A percentile compares a stretch with the other conserved stretches of the same genome.
Evolutionary conservation across 169 alveolate genomes (phyloP).

Genomic region (Cryptosporidium felis): DNA sequence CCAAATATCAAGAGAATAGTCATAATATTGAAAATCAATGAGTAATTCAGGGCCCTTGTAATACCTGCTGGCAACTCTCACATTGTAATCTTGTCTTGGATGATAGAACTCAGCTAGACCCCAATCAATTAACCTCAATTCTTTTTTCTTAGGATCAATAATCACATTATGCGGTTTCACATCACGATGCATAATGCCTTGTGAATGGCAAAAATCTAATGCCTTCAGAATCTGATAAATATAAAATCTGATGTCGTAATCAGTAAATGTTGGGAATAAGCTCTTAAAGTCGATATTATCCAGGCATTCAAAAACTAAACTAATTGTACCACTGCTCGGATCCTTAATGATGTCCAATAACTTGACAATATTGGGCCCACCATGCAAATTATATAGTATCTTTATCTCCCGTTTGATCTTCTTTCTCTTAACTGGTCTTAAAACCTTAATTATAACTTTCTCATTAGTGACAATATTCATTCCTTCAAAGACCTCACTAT

Average conservation of each 20-base stretch:
- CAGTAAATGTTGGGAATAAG: slow-evolving; percentile 92
- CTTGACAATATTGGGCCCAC: slow-evolving; percentile 94
- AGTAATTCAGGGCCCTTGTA: slow-evolving; percentile 99
- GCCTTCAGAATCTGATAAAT: slow-evolving; percentile 93
- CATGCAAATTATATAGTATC: slow-evolving; percentile 92
- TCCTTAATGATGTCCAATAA: slow-evolving; percentile 95
- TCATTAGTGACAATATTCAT: slow-evolving; percentile 79
- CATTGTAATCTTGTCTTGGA: slow-evolving; percentile 98
- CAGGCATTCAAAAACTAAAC: slow-evolving; percentile 90
- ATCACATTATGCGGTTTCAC: slow-evolving; percentile 96
- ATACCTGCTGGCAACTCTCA: slow-evolving; percentile 96
- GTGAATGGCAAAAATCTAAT: slow-evolving; percentile 97
- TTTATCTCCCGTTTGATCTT: slow-evolving; percentile 96
- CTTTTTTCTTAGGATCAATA: slow-evolving; percentile 91
- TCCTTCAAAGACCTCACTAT: slow-evolving; percentile 98
- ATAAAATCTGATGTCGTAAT: slow-evolving; percentile 94
- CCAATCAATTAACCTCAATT: slow-evolving; percentile 96
- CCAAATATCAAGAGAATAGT: slow-evolving; percentile 98
- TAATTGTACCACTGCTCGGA: slow-evolving; percentile 94
- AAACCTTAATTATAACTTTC: slow-evolving; percentile 92
- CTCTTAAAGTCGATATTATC: slow-evolving; percentile 91
- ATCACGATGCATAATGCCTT: slow-evolving; percentile 98
- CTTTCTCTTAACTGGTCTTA: slow-evolving; percentile 96
- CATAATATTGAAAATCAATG: slow-evolving; percentile 93
- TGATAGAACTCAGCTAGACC: slow-evolving; percentile 99